Evolutionary conservation across 345 rosid genomes (phyloP).

Genomic region (Sonneratia caseolaris): DNA sequence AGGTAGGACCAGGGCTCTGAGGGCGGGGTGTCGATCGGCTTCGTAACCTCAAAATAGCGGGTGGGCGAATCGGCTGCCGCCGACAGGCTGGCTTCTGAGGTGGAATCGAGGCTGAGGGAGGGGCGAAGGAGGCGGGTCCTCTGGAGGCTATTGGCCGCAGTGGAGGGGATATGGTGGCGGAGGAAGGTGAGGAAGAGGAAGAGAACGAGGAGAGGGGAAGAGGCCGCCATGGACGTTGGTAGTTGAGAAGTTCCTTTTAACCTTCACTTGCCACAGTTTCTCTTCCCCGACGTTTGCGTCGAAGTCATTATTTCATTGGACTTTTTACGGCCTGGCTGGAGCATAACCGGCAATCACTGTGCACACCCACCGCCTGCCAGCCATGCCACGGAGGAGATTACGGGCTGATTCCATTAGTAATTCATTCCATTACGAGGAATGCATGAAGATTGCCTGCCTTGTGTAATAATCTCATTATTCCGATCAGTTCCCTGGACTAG

Average conservation of each 20-base stretch:
- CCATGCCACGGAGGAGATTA: no score
- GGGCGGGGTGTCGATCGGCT: constrained; percentile 34
- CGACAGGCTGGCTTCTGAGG: constrained; percentile 12
- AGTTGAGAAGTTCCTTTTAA: not conserved
- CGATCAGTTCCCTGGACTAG: no score
- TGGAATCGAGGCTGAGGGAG: constrained; percentile 22
- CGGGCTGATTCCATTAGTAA: no score
- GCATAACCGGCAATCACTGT: no score
- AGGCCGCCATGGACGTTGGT: constrained; percentile 33
- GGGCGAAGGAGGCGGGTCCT: constrained; percentile 21
- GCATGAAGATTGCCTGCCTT: no score
- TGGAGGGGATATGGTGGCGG: constrained; percentile 25
- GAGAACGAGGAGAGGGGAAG: constrained; percentile 23
- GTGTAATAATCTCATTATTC: no score
- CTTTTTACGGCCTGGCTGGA: no score
- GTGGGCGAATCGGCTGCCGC: not conserved
- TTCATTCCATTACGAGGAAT: no score
- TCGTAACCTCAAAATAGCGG: constrained; percentile 67
- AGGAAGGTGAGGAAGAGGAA: constrained; percentile 21
- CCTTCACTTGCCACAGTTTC: not conserved
- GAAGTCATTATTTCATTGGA: no score
- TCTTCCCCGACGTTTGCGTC: not conserved
- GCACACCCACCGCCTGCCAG: no score
- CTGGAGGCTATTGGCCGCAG: constrained; percentile 25
- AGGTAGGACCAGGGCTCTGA: constrained; percentile 44